Evolutionary conservation across 805 yeast species (phyloP).

Genomic region (Schizosaccharomyces octosporus): DNA sequence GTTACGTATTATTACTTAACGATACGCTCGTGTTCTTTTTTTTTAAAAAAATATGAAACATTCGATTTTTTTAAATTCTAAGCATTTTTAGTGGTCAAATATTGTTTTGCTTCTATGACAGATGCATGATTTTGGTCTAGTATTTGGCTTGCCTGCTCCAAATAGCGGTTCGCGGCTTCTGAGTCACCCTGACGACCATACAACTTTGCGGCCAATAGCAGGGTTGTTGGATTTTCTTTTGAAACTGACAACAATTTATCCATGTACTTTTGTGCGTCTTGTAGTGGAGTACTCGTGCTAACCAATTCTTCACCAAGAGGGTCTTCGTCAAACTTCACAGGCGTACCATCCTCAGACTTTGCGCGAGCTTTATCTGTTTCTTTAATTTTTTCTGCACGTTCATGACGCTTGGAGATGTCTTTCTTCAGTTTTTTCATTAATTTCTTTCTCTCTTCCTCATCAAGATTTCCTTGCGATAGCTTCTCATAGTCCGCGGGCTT

Average conservation of each 20-base stretch:
- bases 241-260: not conserved
- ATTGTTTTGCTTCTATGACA: not conserved
- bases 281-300: conserved; percentile 18
- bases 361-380: conserved; percentile 18
- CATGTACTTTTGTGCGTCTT: conserved; percentile 13
- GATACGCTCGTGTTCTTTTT: too few relatives aligned
- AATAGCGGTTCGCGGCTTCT: not conserved
- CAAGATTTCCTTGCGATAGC: conserved; percentile 9
- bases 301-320: conserved; percentile 24
- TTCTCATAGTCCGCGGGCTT: conserved; percentile 6
- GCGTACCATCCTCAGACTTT: conserved; percentile 5
- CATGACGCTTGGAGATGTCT: conserved; percentile 12
- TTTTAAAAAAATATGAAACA: not conserved
- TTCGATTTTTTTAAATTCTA: not conserved
- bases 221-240: not conserved
- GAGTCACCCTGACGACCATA: too few relatives aligned
- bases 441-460: conserved; percentile 13
- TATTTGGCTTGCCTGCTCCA: not conserved
- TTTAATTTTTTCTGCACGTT: conserved; percentile 12
- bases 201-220: not conserved
- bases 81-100: not conserved
- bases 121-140: not conserved
- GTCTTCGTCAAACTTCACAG: conserved; percentile 17
- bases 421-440: conserved; percentile 20
- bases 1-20: too few relatives aligned